A percentile compares a stretch with the other conserved stretches of the same genome.
These are phyloP conservation scores for Pythium sukuiense DNA, from an alignment of 352 stramenopile species.

Conservation along the genomic window DNA sequence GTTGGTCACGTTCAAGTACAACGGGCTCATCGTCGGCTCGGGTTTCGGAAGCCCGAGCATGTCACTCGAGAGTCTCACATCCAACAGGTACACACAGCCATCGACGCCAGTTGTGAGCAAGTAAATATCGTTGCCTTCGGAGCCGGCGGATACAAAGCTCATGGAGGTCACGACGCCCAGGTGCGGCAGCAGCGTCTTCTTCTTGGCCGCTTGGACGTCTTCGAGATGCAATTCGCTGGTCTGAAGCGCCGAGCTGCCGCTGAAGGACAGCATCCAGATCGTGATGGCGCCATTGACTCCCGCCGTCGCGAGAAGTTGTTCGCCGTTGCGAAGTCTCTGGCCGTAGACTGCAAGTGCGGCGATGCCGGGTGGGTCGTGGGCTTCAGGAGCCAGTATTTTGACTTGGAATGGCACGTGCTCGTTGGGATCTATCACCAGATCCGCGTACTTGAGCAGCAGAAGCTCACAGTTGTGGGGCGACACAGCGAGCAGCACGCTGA, in stretches of 20 bases:
- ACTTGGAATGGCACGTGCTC: slow-evolving; percentile 47
- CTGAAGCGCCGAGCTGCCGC: slow-evolving; percentile 21
- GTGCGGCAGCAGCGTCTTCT: slow-evolving; percentile 62
- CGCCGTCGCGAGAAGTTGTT: slow-evolving; percentile 64
- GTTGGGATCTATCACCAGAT: slow-evolving; percentile 48
- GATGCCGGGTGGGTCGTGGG: slow-evolving; percentile 52
- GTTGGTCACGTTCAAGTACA: slow-evolving; percentile 64
- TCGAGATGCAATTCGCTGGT: slow-evolving; percentile 43
- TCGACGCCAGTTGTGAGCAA: slow-evolving; percentile 66
- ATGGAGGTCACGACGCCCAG: slow-evolving; percentile 57
- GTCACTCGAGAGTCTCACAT: slow-evolving; percentile 48
- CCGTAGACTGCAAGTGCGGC: slow-evolving; percentile 48
- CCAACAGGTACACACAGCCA: slow-evolving; percentile 64
- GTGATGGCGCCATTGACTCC: slow-evolving; percentile 63
- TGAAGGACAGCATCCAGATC: slow-evolving; percentile 63
- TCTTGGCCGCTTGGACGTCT: slow-evolving; percentile 66
- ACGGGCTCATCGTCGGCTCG: slow-evolving; percentile 39
- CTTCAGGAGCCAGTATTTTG: slow-evolving; percentile 54
- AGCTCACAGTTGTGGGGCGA: slow-evolving; percentile 42
- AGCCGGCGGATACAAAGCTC: slow-evolving; percentile 39
- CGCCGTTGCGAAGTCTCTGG: slow-evolving; percentile 39
- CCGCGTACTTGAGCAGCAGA: slow-evolving; percentile 53
- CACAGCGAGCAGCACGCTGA: slow-evolving; percentile 51
- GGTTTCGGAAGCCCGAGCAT: slow-evolving; percentile 15
- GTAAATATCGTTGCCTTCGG: slow-evolving; percentile 33